Percentiles rank a stretch among this genome's conserved stretches.
These are phyloP conservation scores for Pichia sp. DNA, from an alignment of 1,139 yeast genomes.

Conservation along the genomic window DNA sequence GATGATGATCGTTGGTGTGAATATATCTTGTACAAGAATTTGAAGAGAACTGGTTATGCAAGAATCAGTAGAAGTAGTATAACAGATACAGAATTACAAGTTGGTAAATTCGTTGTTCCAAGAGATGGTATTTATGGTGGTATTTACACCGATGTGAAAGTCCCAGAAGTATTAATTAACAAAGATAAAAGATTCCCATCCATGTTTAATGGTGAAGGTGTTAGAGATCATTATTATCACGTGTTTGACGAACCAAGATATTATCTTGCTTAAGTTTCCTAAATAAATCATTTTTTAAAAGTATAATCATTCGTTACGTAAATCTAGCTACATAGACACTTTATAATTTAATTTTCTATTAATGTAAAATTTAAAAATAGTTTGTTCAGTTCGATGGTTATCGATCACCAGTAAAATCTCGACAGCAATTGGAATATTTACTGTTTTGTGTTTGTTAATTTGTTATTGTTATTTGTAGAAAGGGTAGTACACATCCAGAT, in stretches of 20 bases:
- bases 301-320: no score
- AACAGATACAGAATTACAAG: constrained; percentile 95
- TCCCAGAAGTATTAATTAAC: constrained; percentile 43
- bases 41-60: constrained; percentile 91
- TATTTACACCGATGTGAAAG: constrained; percentile 26
- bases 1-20: constrained; percentile 99
- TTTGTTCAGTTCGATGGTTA: no score
- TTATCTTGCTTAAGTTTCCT: constrained; percentile 33
- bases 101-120: constrained; percentile 81
- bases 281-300: no score
- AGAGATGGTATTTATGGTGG: constrained; percentile 31
- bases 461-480: no score
- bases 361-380: no score
- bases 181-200: constrained; percentile 74
- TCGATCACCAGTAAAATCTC: no score
- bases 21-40: constrained; percentile 82
- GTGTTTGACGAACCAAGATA: constrained; percentile 92
- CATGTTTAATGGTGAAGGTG: constrained; percentile 89
- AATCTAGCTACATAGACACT: no score
- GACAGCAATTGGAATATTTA: no score
- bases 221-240: constrained; percentile 90
- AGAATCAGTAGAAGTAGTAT: constrained; percentile 91
- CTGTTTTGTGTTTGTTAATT: no score
- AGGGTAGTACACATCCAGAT: no score
- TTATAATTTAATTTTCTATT: no score